phyloP scores from a whole-genome alignment of 2,329 filamentous ascomycete species.

The Aspergillus tanneri region DNA sequence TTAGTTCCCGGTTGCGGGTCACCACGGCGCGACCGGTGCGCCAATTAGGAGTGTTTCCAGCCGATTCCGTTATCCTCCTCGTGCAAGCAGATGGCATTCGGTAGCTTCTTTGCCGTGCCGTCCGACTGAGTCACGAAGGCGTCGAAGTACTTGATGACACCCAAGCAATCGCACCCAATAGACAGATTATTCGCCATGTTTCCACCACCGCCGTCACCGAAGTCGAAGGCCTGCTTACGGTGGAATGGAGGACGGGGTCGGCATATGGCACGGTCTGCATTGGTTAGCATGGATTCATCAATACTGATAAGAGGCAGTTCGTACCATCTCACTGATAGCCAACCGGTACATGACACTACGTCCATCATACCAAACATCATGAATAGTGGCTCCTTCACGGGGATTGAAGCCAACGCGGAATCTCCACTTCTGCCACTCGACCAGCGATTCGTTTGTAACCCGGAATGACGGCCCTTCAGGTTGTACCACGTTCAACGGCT shows the following conservation, averaged over 20 bases:
- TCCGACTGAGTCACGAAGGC: constrained; percentile 53
- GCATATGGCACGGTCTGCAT: constrained; percentile 59
- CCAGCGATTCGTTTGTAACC: constrained; percentile 39
- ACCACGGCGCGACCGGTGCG: constrained; percentile 62
- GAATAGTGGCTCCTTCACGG: constrained; percentile 67
- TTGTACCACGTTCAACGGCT: constrained; percentile 71
- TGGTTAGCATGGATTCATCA: neutral
- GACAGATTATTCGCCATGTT: constrained; percentile 67
- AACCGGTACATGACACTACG: constrained; percentile 66
- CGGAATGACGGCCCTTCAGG: constrained; percentile 67
- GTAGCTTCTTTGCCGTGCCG: constrained; percentile 56
- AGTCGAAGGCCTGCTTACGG: constrained; percentile 70
- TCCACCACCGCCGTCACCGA: constrained; percentile 68
- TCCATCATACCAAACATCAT: constrained; percentile 67
- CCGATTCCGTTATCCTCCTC: constrained; percentile 66
- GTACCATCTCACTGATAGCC: constrained; percentile 66
- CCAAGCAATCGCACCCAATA: constrained; percentile 51
- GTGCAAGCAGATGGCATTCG: constrained; percentile 65
- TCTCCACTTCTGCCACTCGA: constrained; percentile 66
- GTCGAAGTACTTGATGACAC: constrained; percentile 66
- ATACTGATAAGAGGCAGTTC: neutral
- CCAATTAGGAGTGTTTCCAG: constrained; percentile 70
- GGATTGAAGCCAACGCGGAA: constrained; percentile 61
- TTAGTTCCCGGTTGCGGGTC: constrained; percentile 60
- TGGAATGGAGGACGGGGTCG: constrained; percentile 66